Base-by-base conservation (phyloP, 139 green algal genomes). In the Chlorella vulgaris region DNA sequence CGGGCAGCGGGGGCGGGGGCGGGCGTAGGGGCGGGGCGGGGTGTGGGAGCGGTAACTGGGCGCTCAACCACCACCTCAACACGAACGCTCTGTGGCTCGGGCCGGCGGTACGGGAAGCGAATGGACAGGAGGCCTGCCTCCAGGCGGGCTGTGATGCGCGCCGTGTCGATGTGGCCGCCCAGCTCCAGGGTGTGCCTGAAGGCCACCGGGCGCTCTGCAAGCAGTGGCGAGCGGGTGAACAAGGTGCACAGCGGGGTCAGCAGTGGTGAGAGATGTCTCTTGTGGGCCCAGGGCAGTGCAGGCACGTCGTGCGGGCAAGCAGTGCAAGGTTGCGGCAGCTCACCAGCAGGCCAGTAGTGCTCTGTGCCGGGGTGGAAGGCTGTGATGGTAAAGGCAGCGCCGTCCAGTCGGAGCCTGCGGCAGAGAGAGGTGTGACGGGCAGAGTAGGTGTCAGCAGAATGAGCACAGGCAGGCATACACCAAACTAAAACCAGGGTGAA, bases 111-210 rank as follows among this genome's bases (percentile, higher is more conserved):
- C 33, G 81, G 69, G 42, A 85, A 61, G 68, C 35, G 35, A 43
- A 85, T 24, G 58, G 8, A 28, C 10, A 85, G 81, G 7, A 81
- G 7, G 75, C 51, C 51, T 26, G 5, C n/a, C 7, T 81, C 67
- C 24, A 85, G 53, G 35, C 8, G 0, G 31, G 70, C 81, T 31
- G 18, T 7, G 39, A 85, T 74, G 29, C 42, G 24, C 18, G 3
- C 10, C 21, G 67, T 50, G 24, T 86, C 63, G 7, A 86, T 63
- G 51, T 67, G 50, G 6, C 31, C 8, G 5, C 31, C 82, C n/a
- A 86, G 55, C 70, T 81, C 36, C 4, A 81, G 60, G 10, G 40
- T 43, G 58, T 6, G 19, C 28, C 42, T 38, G 39, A 51, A 81
- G 58, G 60, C 74, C 21, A 61, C 39, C 0, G 74, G 60, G 39